These are phyloP conservation scores for Penicillium herquei DNA, from an alignment of 495 filamentous ascomycete species.

Conservation along the genomic window DNA sequence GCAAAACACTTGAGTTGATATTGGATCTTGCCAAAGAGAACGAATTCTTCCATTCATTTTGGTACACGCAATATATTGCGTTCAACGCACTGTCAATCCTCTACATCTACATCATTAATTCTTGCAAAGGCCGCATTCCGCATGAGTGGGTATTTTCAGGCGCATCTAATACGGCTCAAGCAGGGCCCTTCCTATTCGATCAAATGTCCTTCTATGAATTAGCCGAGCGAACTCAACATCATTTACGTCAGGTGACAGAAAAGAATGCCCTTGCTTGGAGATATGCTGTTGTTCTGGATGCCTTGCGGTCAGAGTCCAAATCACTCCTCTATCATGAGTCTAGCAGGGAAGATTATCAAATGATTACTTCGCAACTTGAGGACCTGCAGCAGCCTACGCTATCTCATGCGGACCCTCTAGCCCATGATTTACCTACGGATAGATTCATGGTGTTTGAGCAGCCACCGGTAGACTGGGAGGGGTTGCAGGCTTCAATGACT, in stretches of 20 bases:
- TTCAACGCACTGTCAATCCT: conserved; percentile 33
- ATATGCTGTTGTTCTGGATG: conserved; percentile 27
- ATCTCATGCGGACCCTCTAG: not conserved
- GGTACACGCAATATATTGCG: conserved; percentile 32
- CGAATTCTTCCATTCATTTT: conserved; percentile 25
- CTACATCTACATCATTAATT: conserved; percentile 28
- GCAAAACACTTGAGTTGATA: conserved; percentile 24
- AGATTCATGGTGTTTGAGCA: not conserved
- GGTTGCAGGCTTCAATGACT: not conserved
- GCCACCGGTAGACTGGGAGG: conserved; percentile 1
- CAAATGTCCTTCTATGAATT: conserved; percentile 17
- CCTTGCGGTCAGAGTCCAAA: conserved; percentile 21
- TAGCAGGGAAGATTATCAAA: no score
- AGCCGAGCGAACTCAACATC: conserved; percentile 21
- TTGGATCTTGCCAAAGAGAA: conserved; percentile 23
- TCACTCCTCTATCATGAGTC: not conserved
- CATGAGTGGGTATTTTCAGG: conserved; percentile 2
- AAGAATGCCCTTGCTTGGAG: conserved; percentile 29
- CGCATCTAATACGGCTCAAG: not conserved
- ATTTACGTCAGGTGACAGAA: conserved; percentile 26
- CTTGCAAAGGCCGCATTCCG: conserved; percentile 17
- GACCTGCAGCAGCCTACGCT: not conserved
- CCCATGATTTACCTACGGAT: not conserved
- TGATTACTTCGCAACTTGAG: no score
- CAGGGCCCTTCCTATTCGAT: conserved; percentile 4